These are phyloP conservation scores for Penicillium dipodomyicola DNA, from an alignment of 495 filamentous ascomycete species.

Conservation along the genomic window DNA sequence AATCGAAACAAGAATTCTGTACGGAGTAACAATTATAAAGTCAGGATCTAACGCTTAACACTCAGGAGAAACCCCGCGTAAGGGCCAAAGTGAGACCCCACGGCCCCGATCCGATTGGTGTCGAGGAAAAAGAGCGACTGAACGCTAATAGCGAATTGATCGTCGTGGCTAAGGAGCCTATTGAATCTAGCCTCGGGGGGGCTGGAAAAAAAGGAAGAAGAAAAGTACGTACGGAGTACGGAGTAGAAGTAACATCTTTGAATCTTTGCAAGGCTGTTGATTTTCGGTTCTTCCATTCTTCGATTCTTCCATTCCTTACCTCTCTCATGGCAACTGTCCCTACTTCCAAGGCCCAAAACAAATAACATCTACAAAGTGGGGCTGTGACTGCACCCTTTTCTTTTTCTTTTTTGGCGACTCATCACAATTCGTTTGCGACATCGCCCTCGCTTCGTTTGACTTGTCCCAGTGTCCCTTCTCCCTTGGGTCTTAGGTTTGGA, in stretches of 20 bases:
- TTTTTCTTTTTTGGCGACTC: constrained; percentile 22
- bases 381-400: neutral
- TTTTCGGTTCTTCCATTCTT: constrained; percentile 8
- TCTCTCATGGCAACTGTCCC: neutral
- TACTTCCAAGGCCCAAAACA: neutral
- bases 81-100: constrained; percentile 18
- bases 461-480: constrained; percentile 3
- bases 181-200: constrained; percentile 7
- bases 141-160: constrained; percentile 6
- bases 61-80: neutral
- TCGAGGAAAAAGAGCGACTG: constrained; percentile 17
- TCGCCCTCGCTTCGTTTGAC: constrained; percentile 22
- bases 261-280: neutral
- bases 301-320: constrained; percentile 17
- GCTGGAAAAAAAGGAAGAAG: constrained; percentile 1
- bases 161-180: constrained; percentile 1
- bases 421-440: constrained; percentile 31
- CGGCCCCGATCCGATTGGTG: constrained; percentile 26
- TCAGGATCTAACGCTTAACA: no score
- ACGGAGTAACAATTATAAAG: no score
- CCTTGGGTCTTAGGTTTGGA: constrained; percentile 4
- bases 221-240: neutral
- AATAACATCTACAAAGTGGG: constrained; percentile 5
- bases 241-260: neutral
- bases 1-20: no score